phyloP scores from a whole-genome alignment of 225 moss, liverwort and hornwort genomes.

The Climacium dendroides region DNA sequence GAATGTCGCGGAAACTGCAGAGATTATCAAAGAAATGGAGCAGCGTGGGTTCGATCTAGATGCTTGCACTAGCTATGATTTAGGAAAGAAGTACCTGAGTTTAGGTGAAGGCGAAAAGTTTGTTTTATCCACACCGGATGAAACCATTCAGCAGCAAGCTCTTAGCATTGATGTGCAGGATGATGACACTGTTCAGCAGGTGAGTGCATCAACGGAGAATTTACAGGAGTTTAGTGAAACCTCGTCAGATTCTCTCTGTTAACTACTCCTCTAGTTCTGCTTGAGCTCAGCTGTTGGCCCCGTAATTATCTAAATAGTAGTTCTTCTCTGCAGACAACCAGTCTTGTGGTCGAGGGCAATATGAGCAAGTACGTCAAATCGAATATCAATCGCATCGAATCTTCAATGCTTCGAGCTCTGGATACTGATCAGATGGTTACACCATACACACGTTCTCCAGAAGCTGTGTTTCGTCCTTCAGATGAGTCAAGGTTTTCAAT shows the following conservation, averaged over 20 bases:
- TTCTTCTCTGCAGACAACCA: slow-evolving; percentile 13
- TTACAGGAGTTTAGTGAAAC: slow-evolving; percentile 1
- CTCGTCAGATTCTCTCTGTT: background rate
- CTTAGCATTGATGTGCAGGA: background rate
- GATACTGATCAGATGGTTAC: slow-evolving; percentile 4
- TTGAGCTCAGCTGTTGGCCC: slow-evolving; percentile 22
- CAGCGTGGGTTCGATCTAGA: slow-evolving; percentile 51
- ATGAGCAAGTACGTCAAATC: slow-evolving; percentile 13
- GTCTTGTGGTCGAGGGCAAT: slow-evolving; percentile 13
- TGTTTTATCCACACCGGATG: background rate
- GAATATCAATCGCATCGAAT: slow-evolving; percentile 21
- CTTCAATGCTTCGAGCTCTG: slow-evolving; percentile 6
- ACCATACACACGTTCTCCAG: background rate
- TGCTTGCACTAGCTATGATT: slow-evolving; percentile 58
- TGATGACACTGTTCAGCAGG: background rate
- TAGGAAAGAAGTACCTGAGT: slow-evolving; percentile 9
- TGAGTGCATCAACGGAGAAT: background rate
- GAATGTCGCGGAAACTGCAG: slow-evolving; percentile 51
- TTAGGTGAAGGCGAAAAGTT: background rate
- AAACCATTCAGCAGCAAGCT: background rate
- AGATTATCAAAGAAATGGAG: slow-evolving; percentile 69
- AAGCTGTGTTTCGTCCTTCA: slow-evolving; percentile 27
- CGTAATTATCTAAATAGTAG: slow-evolving; percentile 17
- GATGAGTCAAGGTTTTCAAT: slow-evolving; percentile 28
- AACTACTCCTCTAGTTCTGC: slow-evolving; percentile 6